Evolutionary conservation across 2,329 filamentous ascomycete species (phyloP).

Genomic region (Calonectria leucothoes): DNA sequence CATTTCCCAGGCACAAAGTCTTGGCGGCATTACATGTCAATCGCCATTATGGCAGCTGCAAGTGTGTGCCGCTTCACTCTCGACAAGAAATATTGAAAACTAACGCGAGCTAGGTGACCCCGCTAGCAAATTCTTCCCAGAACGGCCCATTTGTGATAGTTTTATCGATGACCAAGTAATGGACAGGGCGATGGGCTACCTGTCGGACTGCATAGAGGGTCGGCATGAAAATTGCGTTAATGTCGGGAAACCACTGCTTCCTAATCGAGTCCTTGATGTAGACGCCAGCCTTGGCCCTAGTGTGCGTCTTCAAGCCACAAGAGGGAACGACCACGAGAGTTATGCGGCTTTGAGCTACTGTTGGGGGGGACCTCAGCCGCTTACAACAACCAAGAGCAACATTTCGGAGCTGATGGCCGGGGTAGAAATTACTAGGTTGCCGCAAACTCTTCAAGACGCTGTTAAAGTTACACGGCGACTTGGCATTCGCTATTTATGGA

Average conservation of each 20-base stretch:
- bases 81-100: too few relatives aligned
- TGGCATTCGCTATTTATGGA: not conserved
- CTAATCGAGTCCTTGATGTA: not conserved
- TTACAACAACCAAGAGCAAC: not conserved
- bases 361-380: slow-evolving; percentile 1
- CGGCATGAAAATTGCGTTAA: slow-evolving; percentile 9
- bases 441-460: not conserved
- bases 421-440: not conserved
- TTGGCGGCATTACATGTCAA: not conserved
- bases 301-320: not conserved
- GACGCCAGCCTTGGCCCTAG: not conserved
- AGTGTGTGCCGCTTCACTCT: too few relatives aligned
- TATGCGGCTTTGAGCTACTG: slow-evolving; percentile 1
- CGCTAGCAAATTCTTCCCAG: not conserved
- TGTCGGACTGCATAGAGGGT: not conserved
- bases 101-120: slow-evolving; percentile 1
- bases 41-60: not conserved
- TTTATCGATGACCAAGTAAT: slow-evolving; percentile 5
- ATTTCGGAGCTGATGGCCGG: not conserved
- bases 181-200: not conserved
- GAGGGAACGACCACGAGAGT: not conserved
- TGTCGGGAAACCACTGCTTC: not conserved
- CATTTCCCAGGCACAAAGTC: too few relatives aligned
- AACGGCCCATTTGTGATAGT: not conserved
- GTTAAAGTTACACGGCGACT: not conserved